Conservation (phyloP, 352 stramenopile genomes). For the Phytophthora lateralis region DNA sequence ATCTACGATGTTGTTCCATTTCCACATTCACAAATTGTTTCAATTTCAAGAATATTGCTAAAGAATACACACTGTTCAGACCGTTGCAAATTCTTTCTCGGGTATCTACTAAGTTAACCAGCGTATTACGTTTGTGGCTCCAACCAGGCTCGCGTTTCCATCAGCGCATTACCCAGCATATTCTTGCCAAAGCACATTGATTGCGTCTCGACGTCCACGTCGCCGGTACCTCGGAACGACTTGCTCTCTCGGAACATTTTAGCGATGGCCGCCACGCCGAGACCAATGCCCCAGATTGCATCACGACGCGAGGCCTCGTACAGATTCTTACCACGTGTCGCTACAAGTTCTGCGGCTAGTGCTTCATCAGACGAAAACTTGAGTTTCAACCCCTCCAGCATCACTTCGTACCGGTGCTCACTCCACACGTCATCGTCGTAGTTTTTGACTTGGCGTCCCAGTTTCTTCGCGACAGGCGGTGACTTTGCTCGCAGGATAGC, state of each 20-base stretch:
- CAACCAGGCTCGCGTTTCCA: slow-evolving; percentile 55
- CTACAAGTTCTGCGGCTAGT: slow-evolving; percentile 41
- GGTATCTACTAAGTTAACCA: no score
- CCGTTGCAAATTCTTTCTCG: no score
- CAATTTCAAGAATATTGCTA: no score
- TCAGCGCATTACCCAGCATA: slow-evolving; percentile 60
- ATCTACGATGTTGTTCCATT: not conserved
- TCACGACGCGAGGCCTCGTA: slow-evolving; percentile 62
- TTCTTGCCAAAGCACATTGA: slow-evolving; percentile 53
- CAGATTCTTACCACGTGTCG: slow-evolving; percentile 48
- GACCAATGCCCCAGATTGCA: slow-evolving; percentile 67
- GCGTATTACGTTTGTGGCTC: slow-evolving; percentile 21
- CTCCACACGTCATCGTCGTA: slow-evolving; percentile 60
- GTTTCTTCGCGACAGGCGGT: slow-evolving; percentile 49
- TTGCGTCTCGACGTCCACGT: slow-evolving; percentile 41
- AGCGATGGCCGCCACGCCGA: slow-evolving; percentile 45
- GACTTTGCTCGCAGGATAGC: slow-evolving; percentile 56
- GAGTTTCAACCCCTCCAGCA: slow-evolving; percentile 69
- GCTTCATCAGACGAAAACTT: slow-evolving; percentile 54
- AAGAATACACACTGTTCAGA: no score
- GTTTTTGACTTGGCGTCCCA: slow-evolving; percentile 57
- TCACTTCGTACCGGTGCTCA: slow-evolving; percentile 44
- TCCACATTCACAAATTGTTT: no score
- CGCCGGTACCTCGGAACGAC: slow-evolving; percentile 41
- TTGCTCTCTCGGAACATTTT: slow-evolving; percentile 44